Evolutionary conservation across 1,284 basidiomycete species (phyloP).

Genomic region (Exsudoporus floridanus): DNA sequence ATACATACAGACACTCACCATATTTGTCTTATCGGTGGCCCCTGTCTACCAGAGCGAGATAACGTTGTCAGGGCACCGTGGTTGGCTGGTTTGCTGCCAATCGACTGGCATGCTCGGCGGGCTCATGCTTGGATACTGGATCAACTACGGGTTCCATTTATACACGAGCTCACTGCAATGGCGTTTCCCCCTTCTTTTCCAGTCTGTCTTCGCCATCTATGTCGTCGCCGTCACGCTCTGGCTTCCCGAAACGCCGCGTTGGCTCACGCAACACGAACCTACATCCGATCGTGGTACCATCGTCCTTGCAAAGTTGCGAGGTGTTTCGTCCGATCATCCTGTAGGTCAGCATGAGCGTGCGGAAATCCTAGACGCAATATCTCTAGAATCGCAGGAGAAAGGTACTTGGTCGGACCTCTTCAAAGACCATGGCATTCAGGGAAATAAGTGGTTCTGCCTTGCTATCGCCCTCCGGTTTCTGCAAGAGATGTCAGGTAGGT

Average conservation of each 20-base stretch:
- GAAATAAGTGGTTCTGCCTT: slow-evolving; percentile 16
- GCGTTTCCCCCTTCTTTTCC: slow-evolving; percentile 19
- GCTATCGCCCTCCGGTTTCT: slow-evolving; percentile 19
- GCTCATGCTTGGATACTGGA: slow-evolving; percentile 17
- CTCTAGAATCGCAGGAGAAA: slow-evolving; percentile 11
- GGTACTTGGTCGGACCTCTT: slow-evolving; percentile 16
- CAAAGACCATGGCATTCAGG: slow-evolving; percentile 12
- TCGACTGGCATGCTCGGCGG: slow-evolving; percentile 17
- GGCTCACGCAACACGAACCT: slow-evolving; percentile 16
- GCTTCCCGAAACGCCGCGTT: slow-evolving; percentile 21
- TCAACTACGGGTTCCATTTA: slow-evolving; percentile 20
- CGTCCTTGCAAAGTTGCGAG: slow-evolving; percentile 16
- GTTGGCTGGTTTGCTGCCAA: slow-evolving; percentile 18
- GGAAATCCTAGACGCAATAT: slow-evolving; percentile 12
- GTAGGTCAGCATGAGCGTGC: slow-evolving; percentile 10
- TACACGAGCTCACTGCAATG: slow-evolving; percentile 12
- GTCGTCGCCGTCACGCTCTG: slow-evolving; percentile 12
- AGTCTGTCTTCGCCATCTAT: slow-evolving; percentile 16
- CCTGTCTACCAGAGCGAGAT: slow-evolving; percentile 21
- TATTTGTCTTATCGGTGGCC: slow-evolving; percentile 1
- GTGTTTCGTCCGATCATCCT: slow-evolving; percentile 4
- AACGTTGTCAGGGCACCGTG: slow-evolving; percentile 15
- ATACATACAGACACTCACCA: neutral
- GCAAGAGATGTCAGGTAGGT: slow-evolving; percentile 17
- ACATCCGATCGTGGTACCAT: slow-evolving; percentile 11